Conservation (phyloP, 345 rosid species). For the Camelina neglecta region DNA sequence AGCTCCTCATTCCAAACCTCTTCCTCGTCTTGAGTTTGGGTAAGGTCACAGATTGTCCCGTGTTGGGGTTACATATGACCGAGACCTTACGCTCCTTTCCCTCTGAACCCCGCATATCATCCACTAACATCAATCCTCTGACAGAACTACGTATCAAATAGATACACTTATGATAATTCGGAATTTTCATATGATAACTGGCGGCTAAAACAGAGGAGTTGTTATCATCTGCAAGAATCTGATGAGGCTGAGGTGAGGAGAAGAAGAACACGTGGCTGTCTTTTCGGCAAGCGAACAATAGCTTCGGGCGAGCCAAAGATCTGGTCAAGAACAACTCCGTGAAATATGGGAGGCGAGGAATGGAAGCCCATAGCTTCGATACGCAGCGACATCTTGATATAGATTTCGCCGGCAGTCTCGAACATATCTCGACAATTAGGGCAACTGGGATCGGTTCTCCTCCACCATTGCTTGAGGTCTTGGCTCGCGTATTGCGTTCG, state of each 20-base stretch:
- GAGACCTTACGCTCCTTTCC: not conserved
- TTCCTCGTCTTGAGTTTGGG: not conserved
- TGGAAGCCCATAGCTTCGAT: not conserved
- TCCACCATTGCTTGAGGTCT: not conserved
- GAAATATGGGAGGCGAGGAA: not conserved
- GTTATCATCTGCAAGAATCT: not conserved
- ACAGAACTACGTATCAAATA: not conserved
- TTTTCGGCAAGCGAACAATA: not conserved
- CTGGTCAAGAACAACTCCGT: not conserved
- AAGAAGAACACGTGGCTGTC: not conserved
- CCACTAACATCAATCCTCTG: not conserved
- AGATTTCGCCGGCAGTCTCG: not conserved
- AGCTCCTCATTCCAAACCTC: not conserved
- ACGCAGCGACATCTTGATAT: not conserved
- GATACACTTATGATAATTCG: not conserved
- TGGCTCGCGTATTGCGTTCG: not conserved
- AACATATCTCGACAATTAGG: not conserved
- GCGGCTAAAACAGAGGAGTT: not conserved
- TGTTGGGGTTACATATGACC: not conserved
- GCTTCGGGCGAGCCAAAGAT: not conserved
- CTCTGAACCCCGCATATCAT: not conserved
- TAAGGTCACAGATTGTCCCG: not conserved
- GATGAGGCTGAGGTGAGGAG: not conserved
- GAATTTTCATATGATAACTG: not conserved
- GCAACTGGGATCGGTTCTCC: not conserved